Evolutionary conservation across 148 eudicot species (phyloP).

Genomic region (Dianthus caryophyllus): DNA sequence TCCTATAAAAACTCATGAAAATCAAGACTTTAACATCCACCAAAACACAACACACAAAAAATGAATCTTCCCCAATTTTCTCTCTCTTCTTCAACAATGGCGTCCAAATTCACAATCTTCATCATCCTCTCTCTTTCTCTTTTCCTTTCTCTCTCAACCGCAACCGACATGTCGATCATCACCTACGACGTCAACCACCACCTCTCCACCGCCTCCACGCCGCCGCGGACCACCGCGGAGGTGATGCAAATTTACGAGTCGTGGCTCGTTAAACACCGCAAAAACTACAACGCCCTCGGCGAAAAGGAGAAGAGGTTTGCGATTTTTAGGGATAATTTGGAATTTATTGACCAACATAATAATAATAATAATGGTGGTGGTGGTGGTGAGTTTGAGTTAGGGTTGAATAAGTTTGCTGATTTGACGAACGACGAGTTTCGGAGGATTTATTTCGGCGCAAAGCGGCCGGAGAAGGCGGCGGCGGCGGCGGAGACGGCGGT

Average conservation of each 20-base stretch:
- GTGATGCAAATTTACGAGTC: slow-evolving; percentile 45
- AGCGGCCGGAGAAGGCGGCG: slow-evolving; percentile 12
- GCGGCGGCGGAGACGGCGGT: not conserved
- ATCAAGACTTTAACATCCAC: not conserved
- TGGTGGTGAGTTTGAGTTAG: slow-evolving; percentile 39
- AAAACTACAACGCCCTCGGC: slow-evolving; percentile 53
- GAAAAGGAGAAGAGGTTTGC: slow-evolving; percentile 67
- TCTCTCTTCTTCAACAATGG: slow-evolving; percentile 20
- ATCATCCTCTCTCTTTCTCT: not conserved
- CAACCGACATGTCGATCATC: slow-evolving; percentile 13
- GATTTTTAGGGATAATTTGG: slow-evolving; percentile 76
- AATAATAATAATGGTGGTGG: slow-evolving; percentile 14
- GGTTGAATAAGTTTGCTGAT: slow-evolving; percentile 76
- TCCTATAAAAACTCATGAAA: slow-evolving; percentile 6
- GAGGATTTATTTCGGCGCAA: slow-evolving; percentile 37
- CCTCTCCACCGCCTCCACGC: not conserved
- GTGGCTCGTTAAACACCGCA: slow-evolving; percentile 56
- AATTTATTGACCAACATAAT: slow-evolving; percentile 57
- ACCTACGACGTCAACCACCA: slow-evolving; percentile 7
- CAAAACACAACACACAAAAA: too few species aligned
- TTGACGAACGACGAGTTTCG: slow-evolving; percentile 80
- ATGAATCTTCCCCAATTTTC: too few species aligned
- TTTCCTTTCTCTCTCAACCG: not conserved
- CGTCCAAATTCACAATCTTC: slow-evolving; percentile 8
- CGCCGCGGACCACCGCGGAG: slow-evolving; percentile 36